Evolutionary conservation across 2,329 filamentous ascomycete species (phyloP), one percentile per base, ranked within the genome.

Genomic region (Ilyonectria destructans): DNA sequence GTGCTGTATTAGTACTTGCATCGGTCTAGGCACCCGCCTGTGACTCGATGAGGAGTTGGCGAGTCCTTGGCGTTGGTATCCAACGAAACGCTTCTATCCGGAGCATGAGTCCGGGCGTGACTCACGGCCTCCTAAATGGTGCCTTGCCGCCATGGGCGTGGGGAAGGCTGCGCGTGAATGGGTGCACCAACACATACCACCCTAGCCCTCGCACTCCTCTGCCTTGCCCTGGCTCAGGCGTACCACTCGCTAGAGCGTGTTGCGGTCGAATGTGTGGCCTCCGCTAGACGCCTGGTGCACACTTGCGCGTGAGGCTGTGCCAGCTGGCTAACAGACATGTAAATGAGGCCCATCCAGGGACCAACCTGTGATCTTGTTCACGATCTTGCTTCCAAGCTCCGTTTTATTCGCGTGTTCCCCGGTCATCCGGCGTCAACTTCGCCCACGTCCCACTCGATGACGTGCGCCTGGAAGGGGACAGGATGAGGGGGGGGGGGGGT

Each of bases 1-100:
- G 55, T 51, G 29, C 55, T 52, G 71, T 76, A 76, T 77, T 75
- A 76, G 71, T 76, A 77, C 68, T 75, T 52, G 29, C 59, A 60
- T 43, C 29, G 57, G 45, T 69, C 74, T 67, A 76, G 74, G 74
- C 74, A 75, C 58, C 65, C 68, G 62, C 46, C 60, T 52, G 57
- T 77, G 71, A 77, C 73, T 77, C 74, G 70, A 69, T 62, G 46
- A 61, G 62, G 26, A 70, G 45, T 45, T 45, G 31, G 63, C 45
- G 60, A 67, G 69, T 72, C 66, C 69, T 74, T 67, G 45, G 61
- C 35, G 55, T 68, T 65, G 35, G 52, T 43, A 60, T 35, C 58
- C 60, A 59, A 61, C 69, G 31, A 59, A 61, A 58, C 48, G 46
- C 57, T 35, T 61, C 52, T 55, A 31, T 65, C 54, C 54, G 45